Conservation (phyloP, 192 early-diverging fungal species). For the Backusella sp. region DNA sequence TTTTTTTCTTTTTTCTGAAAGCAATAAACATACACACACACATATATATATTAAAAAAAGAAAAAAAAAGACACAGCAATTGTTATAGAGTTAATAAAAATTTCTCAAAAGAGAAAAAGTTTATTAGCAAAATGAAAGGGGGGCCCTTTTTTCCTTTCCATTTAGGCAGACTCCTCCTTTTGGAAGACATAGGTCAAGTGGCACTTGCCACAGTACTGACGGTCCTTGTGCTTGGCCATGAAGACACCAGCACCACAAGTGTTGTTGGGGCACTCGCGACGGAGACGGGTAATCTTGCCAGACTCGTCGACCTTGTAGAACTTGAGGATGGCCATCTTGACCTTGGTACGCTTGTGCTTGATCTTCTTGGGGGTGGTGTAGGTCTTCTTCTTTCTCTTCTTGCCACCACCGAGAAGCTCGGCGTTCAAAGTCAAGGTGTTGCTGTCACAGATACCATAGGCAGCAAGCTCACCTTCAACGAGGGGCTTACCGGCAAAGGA, state of each 20-base stretch:
- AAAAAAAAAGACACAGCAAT: not conserved
- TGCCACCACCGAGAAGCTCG: conserved; percentile 81
- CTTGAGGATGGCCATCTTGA: conserved; percentile 98
- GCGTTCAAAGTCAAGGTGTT: conserved; percentile 73
- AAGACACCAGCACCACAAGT: conserved; percentile 99
- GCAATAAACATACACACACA: not conserved
- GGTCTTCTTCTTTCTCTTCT: conserved; percentile 99
- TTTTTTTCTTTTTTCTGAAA: not conserved
- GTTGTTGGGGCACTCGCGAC: conserved; percentile 96
- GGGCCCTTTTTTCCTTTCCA: not conserved
- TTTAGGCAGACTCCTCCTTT: conserved; percentile 46
- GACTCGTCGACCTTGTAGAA: conserved; percentile 99
- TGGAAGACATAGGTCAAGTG: conserved; percentile 84
- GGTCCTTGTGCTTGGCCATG: conserved; percentile 97
- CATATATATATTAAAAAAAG: not conserved
- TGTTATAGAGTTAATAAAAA: not conserved
- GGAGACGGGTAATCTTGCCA: conserved; percentile 97
- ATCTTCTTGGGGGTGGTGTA: conserved; percentile 99
- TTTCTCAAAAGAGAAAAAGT: not conserved
- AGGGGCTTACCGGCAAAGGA: conserved; percentile 51
- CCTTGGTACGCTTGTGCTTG: conserved; percentile 98
- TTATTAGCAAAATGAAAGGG: not conserved
- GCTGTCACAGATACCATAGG: conserved; percentile 62
- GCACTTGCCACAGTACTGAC: conserved; percentile 98
- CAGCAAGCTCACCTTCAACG: conserved; percentile 44